A percentile compares a stretch with the other conserved stretches of the same genome.
Evolutionary conservation across 1,284 basidiomycete genomes (phyloP).

Genomic region (Sphagnurus paluster): DNA sequence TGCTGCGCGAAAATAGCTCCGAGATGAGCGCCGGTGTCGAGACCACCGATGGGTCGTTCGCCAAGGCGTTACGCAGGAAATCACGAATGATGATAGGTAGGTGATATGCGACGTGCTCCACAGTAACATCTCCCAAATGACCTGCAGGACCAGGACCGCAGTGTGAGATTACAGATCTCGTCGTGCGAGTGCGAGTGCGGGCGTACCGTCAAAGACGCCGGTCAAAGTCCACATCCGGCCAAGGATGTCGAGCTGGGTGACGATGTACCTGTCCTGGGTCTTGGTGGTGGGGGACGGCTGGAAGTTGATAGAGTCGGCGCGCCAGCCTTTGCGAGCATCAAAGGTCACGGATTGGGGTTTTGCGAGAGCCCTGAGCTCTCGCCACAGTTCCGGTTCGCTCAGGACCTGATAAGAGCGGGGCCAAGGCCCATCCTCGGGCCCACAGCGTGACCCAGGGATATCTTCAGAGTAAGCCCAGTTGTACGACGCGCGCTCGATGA

Average conservation of each 20-base stretch:
- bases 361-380: conserved; percentile 46
- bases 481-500: conserved; percentile 35
- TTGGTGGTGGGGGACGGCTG: conserved; percentile 52
- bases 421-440: conserved; percentile 63
- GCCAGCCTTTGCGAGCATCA: conserved; percentile 36
- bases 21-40: conserved; percentile 48
- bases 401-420: conserved; percentile 55
- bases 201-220: conserved; percentile 68
- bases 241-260: conserved; percentile 54
- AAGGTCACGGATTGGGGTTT: conserved; percentile 47
- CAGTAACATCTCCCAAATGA: conserved; percentile 68
- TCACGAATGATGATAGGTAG: conserved; percentile 66
- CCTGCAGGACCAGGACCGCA: conserved; percentile 36
- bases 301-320: conserved; percentile 60
- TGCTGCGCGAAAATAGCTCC: conserved; percentile 53
- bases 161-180: neutral
- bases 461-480: conserved; percentile 51
- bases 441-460: conserved; percentile 57
- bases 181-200: conserved; percentile 11
- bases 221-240: conserved; percentile 62
- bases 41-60: conserved; percentile 33
- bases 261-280: conserved; percentile 62
- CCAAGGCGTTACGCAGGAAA: conserved; percentile 47
- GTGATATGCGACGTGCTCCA: conserved; percentile 65
- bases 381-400: conserved; percentile 47